Evolutionary conservation across 768 basidiomycete genomes (phyloP).

Genomic region (Bullera alba): DNA sequence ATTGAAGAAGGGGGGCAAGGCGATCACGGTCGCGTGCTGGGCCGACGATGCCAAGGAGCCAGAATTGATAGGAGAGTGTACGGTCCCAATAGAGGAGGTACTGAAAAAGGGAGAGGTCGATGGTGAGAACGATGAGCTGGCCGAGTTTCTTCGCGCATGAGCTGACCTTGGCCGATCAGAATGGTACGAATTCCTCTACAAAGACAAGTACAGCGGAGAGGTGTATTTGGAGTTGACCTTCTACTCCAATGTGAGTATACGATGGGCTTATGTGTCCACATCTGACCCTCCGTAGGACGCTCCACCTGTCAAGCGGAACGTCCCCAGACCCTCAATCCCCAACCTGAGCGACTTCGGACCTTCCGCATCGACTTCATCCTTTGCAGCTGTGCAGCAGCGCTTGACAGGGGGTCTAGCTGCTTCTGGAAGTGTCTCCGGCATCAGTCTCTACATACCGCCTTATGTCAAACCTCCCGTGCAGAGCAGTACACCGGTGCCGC

Average conservation of each 20-base stretch:
- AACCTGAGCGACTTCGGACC: slow-evolving; percentile 13
- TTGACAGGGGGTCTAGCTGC: slow-evolving; percentile 15
- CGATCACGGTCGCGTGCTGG: slow-evolving; percentile 68
- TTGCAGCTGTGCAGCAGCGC: slow-evolving; percentile 6
- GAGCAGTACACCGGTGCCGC: slow-evolving; percentile 1
- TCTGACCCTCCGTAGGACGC: slow-evolving; percentile 14
- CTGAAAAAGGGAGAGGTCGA: slow-evolving; percentile 84
- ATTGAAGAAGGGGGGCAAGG: slow-evolving; percentile 45
- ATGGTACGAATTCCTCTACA: slow-evolving; percentile 85
- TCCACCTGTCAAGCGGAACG: slow-evolving; percentile 36
- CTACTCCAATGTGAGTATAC: slow-evolving; percentile 60
- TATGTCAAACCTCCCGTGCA: slow-evolving; percentile 25
- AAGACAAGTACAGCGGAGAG: slow-evolving; percentile 71
- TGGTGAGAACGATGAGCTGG: slow-evolving; percentile 60
- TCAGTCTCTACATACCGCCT: slow-evolving; percentile 41
- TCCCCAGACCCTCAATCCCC: slow-evolving; percentile 22
- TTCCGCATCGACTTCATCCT: slow-evolving; percentile 16
- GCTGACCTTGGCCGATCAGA: slow-evolving; percentile 57
- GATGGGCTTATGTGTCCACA: not conserved
- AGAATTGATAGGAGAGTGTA: slow-evolving; percentile 68
- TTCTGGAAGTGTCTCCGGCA: slow-evolving; percentile 33
- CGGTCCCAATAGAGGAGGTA: slow-evolving; percentile 69
- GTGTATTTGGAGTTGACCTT: slow-evolving; percentile 90
- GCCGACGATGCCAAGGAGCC: slow-evolving; percentile 73
- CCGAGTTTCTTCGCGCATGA: no score